These are phyloP conservation scores for Piper betle DNA, from an alignment of 164 flowering plant genomes.

Conservation along the genomic window DNA sequence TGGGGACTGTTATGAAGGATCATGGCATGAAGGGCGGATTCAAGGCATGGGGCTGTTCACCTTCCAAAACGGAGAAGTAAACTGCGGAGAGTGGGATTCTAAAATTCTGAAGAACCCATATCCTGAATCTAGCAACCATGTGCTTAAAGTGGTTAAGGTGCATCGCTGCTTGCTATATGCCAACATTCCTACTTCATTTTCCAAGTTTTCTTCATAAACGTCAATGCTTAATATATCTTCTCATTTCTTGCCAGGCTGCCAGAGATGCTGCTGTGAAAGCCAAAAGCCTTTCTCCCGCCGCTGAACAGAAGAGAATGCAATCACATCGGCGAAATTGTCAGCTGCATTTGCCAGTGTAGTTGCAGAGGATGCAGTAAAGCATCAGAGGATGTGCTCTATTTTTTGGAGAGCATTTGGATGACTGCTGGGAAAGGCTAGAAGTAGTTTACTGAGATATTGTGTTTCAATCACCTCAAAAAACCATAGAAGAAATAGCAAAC, in stretches of 20 bases:
- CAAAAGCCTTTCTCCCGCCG: constrained; percentile 40
- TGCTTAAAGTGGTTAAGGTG: constrained; percentile 73
- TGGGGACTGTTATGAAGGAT: constrained; percentile 86
- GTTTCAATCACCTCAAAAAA: too few relatives aligned
- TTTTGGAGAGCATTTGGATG: too few relatives aligned
- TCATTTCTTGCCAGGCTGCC: constrained; percentile 43
- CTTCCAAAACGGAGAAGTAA: constrained; percentile 59
- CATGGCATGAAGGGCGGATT: constrained; percentile 96
- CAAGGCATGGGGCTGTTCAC: constrained; percentile 89
- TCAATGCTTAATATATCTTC: too few relatives aligned
- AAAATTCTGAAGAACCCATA: constrained; percentile 50
- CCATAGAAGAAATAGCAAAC: too few relatives aligned
- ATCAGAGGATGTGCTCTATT: too few relatives aligned
- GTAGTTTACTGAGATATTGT: too few relatives aligned
- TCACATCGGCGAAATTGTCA: constrained; percentile 68
- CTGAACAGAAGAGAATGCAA: constrained; percentile 72
- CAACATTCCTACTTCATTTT: not conserved
- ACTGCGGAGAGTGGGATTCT: constrained; percentile 79
- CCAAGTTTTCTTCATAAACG: too few relatives aligned
- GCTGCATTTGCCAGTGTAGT: constrained; percentile 98
- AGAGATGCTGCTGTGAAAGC: constrained; percentile 71
- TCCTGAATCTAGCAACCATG: constrained; percentile 38
- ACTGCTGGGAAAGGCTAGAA: too few relatives aligned
- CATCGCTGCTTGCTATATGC: not conserved
- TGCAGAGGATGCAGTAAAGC: constrained; percentile 90